A percentile compares a stretch with the other conserved stretches of the same genome.
These are phyloP conservation scores for Golubevia pallescens DNA, from an alignment of 1,284 basidiomycete genomes.

Conservation along the genomic window DNA sequence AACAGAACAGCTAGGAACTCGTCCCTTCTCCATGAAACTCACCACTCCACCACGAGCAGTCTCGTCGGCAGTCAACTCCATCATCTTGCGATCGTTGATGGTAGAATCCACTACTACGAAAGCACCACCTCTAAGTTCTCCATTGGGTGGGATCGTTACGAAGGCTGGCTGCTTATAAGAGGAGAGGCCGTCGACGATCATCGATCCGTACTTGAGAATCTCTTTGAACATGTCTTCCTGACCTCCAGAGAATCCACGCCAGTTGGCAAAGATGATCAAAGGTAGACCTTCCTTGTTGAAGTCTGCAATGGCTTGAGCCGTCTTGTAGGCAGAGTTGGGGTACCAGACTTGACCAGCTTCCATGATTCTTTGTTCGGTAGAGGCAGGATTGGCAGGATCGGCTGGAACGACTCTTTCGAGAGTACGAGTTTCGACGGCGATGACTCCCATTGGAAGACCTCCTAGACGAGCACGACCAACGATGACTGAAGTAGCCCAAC, in stretches of 20 bases:
- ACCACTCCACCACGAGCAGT: constrained; percentile 91
- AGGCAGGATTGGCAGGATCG: constrained; percentile 97
- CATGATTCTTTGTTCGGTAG: constrained; percentile 97
- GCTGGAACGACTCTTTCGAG: constrained; percentile 96
- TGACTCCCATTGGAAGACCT: constrained; percentile 96
- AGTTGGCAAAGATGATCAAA: constrained; percentile 98
- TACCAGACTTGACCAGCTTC: constrained; percentile 99
- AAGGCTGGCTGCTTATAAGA: constrained; percentile 98
- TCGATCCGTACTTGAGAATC: constrained; percentile 65
- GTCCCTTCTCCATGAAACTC: too few relatives aligned
- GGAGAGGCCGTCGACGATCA: constrained; percentile 95
- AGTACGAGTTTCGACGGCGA: constrained; percentile 96
- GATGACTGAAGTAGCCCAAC: constrained; percentile 63
- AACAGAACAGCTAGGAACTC: too few relatives aligned
- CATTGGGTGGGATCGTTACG: constrained; percentile 97
- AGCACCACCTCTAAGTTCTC: constrained; percentile 97
- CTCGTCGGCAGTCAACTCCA: constrained; percentile 84
- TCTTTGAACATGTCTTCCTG: constrained; percentile 87
- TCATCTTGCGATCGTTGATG: constrained; percentile 89
- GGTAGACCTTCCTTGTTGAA: constrained; percentile 96
- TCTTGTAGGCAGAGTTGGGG: constrained; percentile 99
- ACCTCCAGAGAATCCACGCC: constrained; percentile 99
- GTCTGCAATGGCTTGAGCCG: constrained; percentile 98
- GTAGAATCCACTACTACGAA: constrained; percentile 99
- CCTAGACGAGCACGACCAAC: constrained; percentile 94